A percentile compares a stretch with the other conserved stretches of the same genome.
Evolutionary conservation across 2,329 filamentous ascomycete species (phyloP).

Genomic region (Byssothecium circinans): DNA sequence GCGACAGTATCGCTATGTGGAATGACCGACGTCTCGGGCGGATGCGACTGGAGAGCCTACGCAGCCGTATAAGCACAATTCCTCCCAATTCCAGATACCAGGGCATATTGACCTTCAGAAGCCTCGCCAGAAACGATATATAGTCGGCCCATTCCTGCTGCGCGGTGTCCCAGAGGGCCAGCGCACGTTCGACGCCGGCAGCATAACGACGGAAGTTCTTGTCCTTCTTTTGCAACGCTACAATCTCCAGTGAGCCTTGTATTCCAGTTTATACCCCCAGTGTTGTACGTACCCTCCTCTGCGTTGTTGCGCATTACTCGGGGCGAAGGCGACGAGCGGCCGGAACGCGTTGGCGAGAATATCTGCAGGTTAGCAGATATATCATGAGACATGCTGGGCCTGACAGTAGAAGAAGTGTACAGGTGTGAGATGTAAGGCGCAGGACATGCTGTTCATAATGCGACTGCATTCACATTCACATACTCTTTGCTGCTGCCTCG

Average conservation of each 20-base stretch:
- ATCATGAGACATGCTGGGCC: conserved; percentile 45
- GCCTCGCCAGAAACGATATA: conserved; percentile 89
- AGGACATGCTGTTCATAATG: conserved; percentile 33
- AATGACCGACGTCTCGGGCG: conserved; percentile 69
- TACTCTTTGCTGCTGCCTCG: conserved; percentile 9
- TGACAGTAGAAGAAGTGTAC: conserved; percentile 18
- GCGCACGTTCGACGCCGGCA: conserved; percentile 79
- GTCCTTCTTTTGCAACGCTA: conserved; percentile 63
- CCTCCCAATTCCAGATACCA: conserved; percentile 4
- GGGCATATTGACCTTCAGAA: conserved; percentile 71
- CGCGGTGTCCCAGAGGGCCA: conserved; percentile 87
- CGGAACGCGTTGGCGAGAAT: conserved; percentile 73
- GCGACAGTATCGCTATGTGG: conserved; percentile 82
- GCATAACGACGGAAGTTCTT: conserved; percentile 85
- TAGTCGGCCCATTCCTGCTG: conserved; percentile 99
- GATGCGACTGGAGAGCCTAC: conserved; percentile 85
- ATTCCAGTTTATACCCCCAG: conserved; percentile 49
- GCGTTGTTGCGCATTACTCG: conserved; percentile 77
- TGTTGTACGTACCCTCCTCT: conserved; percentile 60
- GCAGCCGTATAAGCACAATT: conserved; percentile 26
- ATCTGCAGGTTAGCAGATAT: conserved; percentile 38
- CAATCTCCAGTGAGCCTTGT: conserved; percentile 23
- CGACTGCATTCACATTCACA: not conserved
- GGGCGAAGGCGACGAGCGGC: conserved; percentile 73
- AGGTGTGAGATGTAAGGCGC: conserved; percentile 16